Evolutionary conservation across 2,329 filamentous ascomycete species (phyloP), one percentile per base, ranked within the genome.

Genomic region (Rhynchosporium secalis): DNA sequence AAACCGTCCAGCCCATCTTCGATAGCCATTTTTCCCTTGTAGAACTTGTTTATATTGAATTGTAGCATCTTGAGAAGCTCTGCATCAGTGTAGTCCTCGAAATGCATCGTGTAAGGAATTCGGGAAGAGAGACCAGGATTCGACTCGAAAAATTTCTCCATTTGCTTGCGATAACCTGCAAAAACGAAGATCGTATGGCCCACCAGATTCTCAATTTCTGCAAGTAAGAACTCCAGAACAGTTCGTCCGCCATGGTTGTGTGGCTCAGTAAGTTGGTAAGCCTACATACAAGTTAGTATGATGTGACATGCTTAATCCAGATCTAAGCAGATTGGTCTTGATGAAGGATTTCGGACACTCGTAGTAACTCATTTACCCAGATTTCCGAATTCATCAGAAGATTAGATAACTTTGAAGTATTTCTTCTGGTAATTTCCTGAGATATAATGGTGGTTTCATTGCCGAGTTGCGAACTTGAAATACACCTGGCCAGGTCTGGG

Each of bases 81-180:
- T 0, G 76, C 68, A 52, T 93, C 86, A 0, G 77, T 77, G 65
- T 91, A 93, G 72, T 94, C 90, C 0, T 81, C 76, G 61, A 93
- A 94, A 47, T 83, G 80, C 69, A 93, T 78, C 40, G 80, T 76
- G 10, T 84, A 77, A 0, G 89, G 89, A 43, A 94, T 86, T 0
- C 90, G 84, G 66, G 88, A 90, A 0, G 83, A 78, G 2, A 93
- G 77, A 0, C 90, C 89, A 0, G 85, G 85, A 49, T 93, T 93
- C 64, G 92, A 88, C 0, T 83, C 79, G 52, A 91, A 92, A 72
- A 93, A 91, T 0, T 80, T 80, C 68, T 93, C 89, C 89, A 94
- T 93, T 65, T 90, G 80, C 67, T 86, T 86, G 55, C 79, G 79
- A 73, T 93, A 93, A 0, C 91, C 90, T 0, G 89, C 90, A 2